A percentile compares a stretch with the other conserved stretches of the same genome.
phyloP scores from a whole-genome alignment of 192 early-diverging fungal species.

The Geranomyces variabilis region DNA sequence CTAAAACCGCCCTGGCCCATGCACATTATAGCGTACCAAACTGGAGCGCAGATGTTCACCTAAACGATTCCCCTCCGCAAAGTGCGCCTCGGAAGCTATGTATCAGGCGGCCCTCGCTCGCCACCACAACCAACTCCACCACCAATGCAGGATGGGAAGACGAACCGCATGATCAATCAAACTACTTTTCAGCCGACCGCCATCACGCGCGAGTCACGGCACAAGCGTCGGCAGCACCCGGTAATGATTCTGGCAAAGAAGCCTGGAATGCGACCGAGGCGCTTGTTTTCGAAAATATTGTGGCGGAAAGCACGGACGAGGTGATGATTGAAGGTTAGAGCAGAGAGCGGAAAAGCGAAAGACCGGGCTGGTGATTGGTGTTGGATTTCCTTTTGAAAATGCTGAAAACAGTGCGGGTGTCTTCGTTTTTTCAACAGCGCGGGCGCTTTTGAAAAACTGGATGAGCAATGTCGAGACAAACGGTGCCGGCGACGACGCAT shows the following conservation, averaged over 20 bases:
- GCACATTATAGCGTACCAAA: too few relatives aligned
- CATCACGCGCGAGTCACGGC: slow-evolving; percentile 7
- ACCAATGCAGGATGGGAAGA: too few relatives aligned
- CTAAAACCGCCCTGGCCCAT: too few relatives aligned
- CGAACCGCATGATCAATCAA: not conserved
- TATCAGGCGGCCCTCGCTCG: too few relatives aligned
- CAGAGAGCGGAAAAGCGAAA: too few relatives aligned
- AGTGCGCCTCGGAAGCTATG: too few relatives aligned
- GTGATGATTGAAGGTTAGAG: slow-evolving; percentile 30
- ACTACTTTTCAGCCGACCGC: slow-evolving; percentile 14
- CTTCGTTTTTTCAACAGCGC: slow-evolving; percentile 6
- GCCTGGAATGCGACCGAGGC: slow-evolving; percentile 27
- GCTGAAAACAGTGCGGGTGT: too few relatives aligned
- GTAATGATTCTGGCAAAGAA: not conserved
- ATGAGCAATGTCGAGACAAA: not conserved
- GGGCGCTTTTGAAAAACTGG: slow-evolving; percentile 25
- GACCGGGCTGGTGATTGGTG: too few relatives aligned
- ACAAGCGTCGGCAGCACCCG: not conserved
- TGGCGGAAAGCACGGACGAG: slow-evolving; percentile 26
- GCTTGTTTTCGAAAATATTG: slow-evolving; percentile 21
- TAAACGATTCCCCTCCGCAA: too few relatives aligned
- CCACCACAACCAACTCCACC: too few relatives aligned
- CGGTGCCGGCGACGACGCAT: slow-evolving; percentile 4
- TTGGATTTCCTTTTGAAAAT: too few relatives aligned
- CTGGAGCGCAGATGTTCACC: too few relatives aligned